phyloP scores from a whole-genome alignment of 2,329 filamentous ascomycete species.

The Neonectria hederae region DNA sequence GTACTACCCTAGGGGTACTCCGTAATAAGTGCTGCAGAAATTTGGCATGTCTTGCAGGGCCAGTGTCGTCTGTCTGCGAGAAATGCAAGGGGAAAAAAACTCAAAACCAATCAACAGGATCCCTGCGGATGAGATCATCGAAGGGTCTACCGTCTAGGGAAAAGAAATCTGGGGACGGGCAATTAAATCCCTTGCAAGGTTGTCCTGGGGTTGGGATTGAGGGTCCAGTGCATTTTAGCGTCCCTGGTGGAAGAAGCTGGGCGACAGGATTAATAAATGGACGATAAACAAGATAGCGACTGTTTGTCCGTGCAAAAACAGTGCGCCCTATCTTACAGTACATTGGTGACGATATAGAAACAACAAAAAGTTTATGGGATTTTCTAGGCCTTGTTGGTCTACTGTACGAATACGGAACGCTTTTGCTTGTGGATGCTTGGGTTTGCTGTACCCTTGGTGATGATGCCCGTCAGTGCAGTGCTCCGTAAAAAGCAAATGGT shows the following conservation, averaged over 20 bases:
- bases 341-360: background rate
- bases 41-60: background rate
- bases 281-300: background rate
- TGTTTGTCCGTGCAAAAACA: no score
- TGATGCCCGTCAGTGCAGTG: background rate
- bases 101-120: background rate
- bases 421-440: background rate
- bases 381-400: background rate
- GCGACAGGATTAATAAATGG: background rate
- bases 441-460: background rate
- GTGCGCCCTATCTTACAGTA: no score
- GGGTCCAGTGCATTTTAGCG: slow-evolving; percentile 15
- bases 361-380: background rate
- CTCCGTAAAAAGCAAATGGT: slow-evolving; percentile 3
- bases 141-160: background rate
- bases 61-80: slow-evolving; percentile 1
- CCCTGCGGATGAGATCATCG: slow-evolving; percentile 27
- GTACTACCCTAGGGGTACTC: background rate
- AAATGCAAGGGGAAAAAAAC: background rate
- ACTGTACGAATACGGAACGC: background rate
- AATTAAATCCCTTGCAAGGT: slow-evolving; percentile 17
- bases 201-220: background rate
- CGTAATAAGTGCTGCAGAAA: slow-evolving; percentile 6
- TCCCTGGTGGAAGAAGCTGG: slow-evolving; percentile 9
- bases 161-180: slow-evolving; percentile 15